Percentiles rank a stretch among this genome's conserved stretches.
Evolutionary conservation across 2,329 filamentous ascomycete species (phyloP).

Genomic region (Sporothrix dimorphospora): DNA sequence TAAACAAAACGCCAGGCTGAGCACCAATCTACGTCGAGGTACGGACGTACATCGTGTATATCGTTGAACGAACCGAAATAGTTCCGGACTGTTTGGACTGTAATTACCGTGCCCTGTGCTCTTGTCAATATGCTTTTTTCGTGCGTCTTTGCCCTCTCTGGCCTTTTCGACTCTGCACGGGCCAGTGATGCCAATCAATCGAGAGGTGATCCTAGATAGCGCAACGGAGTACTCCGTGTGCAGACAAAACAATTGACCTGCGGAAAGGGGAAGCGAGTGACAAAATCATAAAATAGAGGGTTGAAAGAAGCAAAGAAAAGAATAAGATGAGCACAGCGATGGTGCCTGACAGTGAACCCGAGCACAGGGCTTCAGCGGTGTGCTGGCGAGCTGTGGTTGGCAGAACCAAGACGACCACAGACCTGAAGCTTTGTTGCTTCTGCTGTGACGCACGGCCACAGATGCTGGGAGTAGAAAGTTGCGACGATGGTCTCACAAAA

Average conservation of each 20-base stretch:
- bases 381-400: slow-evolving; percentile 18
- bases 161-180: neutral
- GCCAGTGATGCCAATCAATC: slow-evolving; percentile 7
- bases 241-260: neutral
- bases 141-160: neutral
- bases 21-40: neutral
- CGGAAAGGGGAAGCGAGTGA: neutral
- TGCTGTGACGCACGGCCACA: slow-evolving; percentile 3
- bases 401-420: neutral
- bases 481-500: slow-evolving; percentile 16
- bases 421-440: neutral
- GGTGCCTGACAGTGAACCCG: neutral
- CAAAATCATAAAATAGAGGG: neutral
- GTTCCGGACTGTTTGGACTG: neutral
- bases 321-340: neutral
- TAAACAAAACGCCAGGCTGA: neutral
- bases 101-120: neutral
- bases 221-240: neutral
- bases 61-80: neutral
- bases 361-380: neutral
- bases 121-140: neutral
- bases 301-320: neutral
- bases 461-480: neutral
- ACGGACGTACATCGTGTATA: too few species aligned
- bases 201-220: neutral